These are phyloP conservation scores for Barnettozyma californica DNA, from an alignment of 805 yeast species.

Conservation along the genomic window DNA sequence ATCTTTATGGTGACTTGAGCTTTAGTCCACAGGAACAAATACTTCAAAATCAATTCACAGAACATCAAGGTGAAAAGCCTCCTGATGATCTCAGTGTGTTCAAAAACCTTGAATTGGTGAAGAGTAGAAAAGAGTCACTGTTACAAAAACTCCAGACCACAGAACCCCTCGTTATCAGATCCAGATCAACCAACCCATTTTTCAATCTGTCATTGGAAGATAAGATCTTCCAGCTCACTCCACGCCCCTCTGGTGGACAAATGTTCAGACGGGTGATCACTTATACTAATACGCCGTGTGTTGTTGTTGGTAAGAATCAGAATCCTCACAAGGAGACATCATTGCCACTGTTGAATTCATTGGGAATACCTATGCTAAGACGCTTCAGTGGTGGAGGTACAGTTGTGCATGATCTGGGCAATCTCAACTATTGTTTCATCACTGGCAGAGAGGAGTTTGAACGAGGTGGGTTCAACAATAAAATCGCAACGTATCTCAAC, in stretches of 20 bases:
- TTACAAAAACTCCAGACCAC: conserved; percentile 15
- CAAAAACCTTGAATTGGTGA: not conserved
- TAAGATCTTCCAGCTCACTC: conserved; percentile 62
- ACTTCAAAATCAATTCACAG: too few relatives aligned
- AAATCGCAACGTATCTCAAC: conserved; percentile 36
- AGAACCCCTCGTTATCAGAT: conserved; percentile 51
- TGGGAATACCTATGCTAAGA: conserved; percentile 63
- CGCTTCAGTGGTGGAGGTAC: conserved; percentile 94
- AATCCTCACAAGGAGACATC: conserved; percentile 89
- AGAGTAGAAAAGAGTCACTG: conserved; percentile 3
- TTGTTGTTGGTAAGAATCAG: conserved; percentile 95
- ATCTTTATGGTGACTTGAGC: conserved; percentile 20
- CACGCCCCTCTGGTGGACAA: conserved; percentile 23
- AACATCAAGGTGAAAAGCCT: not conserved
- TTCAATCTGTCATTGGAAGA: conserved; percentile 80
- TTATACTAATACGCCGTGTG: conserved; percentile 76
- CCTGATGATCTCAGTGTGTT: not conserved
- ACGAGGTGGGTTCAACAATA: conserved; percentile 32
- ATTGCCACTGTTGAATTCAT: conserved; percentile 43
- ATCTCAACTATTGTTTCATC: conserved; percentile 80
- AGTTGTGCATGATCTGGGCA: conserved; percentile 90
- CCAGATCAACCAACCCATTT: conserved; percentile 60
- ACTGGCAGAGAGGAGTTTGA: conserved; percentile 61
- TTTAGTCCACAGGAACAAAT: not conserved
- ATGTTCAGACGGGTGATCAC: conserved; percentile 47